A percentile compares a stretch with the other conserved stretches of the same genome.
Evolutionary conservation across 1,139 yeast genomes (phyloP).

Genomic region (Yamadazyma friedrichii): DNA sequence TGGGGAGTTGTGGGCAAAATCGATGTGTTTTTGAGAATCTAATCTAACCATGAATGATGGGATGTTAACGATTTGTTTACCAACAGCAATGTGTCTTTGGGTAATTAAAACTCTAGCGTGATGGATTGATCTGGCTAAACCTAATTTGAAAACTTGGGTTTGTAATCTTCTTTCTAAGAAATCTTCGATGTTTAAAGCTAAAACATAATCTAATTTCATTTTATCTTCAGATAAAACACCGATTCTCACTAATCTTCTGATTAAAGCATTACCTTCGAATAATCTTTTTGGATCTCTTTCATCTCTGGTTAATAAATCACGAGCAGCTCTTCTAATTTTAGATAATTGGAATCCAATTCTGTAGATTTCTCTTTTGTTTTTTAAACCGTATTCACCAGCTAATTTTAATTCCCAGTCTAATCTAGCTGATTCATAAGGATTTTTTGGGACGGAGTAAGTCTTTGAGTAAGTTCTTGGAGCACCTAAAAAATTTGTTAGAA

Average conservation of each 20-base stretch:
- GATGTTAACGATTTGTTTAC: slow-evolving; percentile 98
- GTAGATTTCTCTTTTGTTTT: slow-evolving; percentile 99
- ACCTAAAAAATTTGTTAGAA: slow-evolving; percentile 44
- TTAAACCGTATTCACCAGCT: slow-evolving; percentile 99
- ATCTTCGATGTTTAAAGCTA: slow-evolving; percentile 97
- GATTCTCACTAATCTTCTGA: slow-evolving; percentile 95
- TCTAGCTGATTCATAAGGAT: slow-evolving; percentile 99
- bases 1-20: slow-evolving; percentile 98
- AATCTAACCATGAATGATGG: slow-evolving; percentile 99
- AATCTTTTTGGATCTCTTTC: slow-evolving; percentile 99
- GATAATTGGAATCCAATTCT: slow-evolving; percentile 98
- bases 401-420: slow-evolving; percentile 98
- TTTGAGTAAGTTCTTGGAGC: slow-evolving; percentile 99
- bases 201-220: slow-evolving; percentile 99
- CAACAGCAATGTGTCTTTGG: slow-evolving; percentile 99
- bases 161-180: slow-evolving; percentile 99
- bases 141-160: slow-evolving; percentile 99
- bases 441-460: slow-evolving; percentile 99
- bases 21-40: slow-evolving; percentile 99
- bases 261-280: slow-evolving; percentile 99
- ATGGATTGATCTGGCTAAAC: slow-evolving; percentile 99
- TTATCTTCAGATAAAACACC: slow-evolving; percentile 99
- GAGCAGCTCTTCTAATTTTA: slow-evolving; percentile 99
- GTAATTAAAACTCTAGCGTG: slow-evolving; percentile 99
- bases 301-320: slow-evolving; percentile 99